Evolutionary conservation across 2,329 filamentous ascomycete genomes (phyloP).

Genomic region (Penicillium sp.): DNA sequence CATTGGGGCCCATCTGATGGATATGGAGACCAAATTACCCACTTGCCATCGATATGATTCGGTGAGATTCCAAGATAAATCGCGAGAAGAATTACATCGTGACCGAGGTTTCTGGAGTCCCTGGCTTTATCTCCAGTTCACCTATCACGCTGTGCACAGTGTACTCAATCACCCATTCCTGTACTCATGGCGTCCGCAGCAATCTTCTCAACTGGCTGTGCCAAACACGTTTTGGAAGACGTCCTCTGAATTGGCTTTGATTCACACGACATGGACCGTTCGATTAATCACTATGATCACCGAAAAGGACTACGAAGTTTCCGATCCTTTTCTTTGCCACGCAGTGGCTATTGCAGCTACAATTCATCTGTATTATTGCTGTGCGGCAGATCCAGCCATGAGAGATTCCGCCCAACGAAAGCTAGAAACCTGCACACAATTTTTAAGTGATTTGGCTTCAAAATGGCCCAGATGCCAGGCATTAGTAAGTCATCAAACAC

Average conservation of each 20-base stretch:
- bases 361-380: constrained; percentile 55
- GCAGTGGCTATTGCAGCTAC: constrained; percentile 53
- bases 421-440: constrained; percentile 26
- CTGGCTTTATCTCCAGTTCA: constrained; percentile 34
- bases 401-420: constrained; percentile 26
- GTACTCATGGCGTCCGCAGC: constrained; percentile 52
- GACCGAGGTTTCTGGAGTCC: constrained; percentile 31
- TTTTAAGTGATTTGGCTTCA: constrained; percentile 23
- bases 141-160: constrained; percentile 32
- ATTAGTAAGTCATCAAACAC: constrained; percentile 20
- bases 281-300: constrained; percentile 55
- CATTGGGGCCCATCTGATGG: constrained; percentile 53
- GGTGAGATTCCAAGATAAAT: constrained; percentile 53
- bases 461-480: constrained; percentile 27
- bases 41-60: constrained; percentile 54
- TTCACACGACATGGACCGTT: constrained; percentile 56
- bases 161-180: constrained; percentile 34
- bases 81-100: constrained; percentile 44
- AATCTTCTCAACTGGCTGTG: constrained; percentile 52
- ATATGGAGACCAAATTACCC: constrained; percentile 46
- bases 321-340: constrained; percentile 54
- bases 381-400: constrained; percentile 44
- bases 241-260: constrained; percentile 51
- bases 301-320: constrained; percentile 50
- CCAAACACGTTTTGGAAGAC: constrained; percentile 56